Evolutionary conservation across 2,329 filamentous ascomycete genomes (phyloP), one percentile per base, ranked within the genome.

Genomic region (Acephala macrosclerotiorum): DNA sequence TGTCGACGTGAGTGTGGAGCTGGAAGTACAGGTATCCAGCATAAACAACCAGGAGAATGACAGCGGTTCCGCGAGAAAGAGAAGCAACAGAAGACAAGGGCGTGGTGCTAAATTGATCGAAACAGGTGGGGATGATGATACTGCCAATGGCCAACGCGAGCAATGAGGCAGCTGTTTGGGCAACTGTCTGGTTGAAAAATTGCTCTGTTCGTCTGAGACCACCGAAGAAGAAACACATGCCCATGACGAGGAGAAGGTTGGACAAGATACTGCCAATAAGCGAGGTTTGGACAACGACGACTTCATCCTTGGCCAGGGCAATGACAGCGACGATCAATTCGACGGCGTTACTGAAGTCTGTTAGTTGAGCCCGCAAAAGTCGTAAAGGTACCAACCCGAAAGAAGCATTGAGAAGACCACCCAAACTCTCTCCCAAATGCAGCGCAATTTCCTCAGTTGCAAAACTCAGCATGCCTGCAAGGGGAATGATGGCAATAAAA

Each of bases 181-280:
- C 94, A 7, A 97, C 94, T 0, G 92, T 95, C 38, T 91, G 88
- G 81, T 97, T 97, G 85, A 97, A 98, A 78, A 88, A 90, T 77
- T 97, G 95, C 76, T 96, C 91, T 33, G 86, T 75, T 33, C 94
- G 88, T 66, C 91, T 89, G 71, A 96, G 77, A 3, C 76, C 76
- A 29, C 76, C 94, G 67, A 92, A 90, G 81, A 97, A 96, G 83
- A 96, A 97, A 77, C 90, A 96, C 88, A 94, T 96, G 63, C 93
- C 94, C 83, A 97, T 82, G 60, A 97, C 93, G 16, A 97, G 86
- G 3, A 97, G 85, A 65, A 98, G 79, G 76, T 97, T 97, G 49
- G 94, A 97, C 25, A 97, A 83, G 77, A 97, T 97, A 78, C 91
- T 94, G 63, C 94, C 94, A 68, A 97, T 92, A 33, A 98, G 83